phyloP scores from a whole-genome alignment of 352 stramenopile genomes.

The Phytopythium aichiense region DNA sequence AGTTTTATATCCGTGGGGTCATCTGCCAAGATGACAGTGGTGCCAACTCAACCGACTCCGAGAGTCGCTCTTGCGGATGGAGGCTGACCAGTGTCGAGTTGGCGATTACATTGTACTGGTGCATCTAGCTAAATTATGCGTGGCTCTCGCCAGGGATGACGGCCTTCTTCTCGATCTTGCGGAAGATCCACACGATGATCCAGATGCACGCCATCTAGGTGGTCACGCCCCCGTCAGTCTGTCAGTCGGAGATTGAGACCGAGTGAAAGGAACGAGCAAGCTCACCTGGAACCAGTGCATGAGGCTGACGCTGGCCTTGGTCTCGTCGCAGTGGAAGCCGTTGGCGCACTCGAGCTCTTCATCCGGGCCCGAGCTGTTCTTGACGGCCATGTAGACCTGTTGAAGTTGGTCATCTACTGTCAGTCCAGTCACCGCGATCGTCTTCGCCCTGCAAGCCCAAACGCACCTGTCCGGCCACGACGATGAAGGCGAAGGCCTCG shows the following conservation, averaged over 20 bases:
- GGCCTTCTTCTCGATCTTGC: conserved; percentile 14
- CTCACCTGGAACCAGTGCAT: conserved; percentile 28
- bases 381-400: conserved; percentile 32
- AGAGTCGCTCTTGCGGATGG: too few relatives aligned
- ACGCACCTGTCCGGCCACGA: conserved; percentile 23
- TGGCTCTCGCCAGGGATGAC: conserved; percentile 7
- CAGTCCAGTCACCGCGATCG: neutral
- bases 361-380: conserved; percentile 8
- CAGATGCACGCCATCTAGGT: conserved; percentile 8
- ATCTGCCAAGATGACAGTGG: neutral
- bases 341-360: conserved; percentile 49
- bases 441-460: too few relatives aligned
- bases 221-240: neutral
- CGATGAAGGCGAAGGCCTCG: conserved; percentile 13
- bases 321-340: conserved; percentile 31
- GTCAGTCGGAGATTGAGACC: neutral
- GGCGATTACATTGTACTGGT: neutral
- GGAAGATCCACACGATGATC: conserved; percentile 14
- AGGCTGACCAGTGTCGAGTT: neutral
- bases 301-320: conserved; percentile 19
- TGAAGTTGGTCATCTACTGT: neutral
- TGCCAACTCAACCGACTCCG: too few relatives aligned
- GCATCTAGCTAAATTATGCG: neutral
- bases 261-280: neutral
- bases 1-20: neutral